Evolutionary conservation across 225 moss, liverwort and hornwort species (phyloP).

Genomic region (Straminergon stramineum): DNA sequence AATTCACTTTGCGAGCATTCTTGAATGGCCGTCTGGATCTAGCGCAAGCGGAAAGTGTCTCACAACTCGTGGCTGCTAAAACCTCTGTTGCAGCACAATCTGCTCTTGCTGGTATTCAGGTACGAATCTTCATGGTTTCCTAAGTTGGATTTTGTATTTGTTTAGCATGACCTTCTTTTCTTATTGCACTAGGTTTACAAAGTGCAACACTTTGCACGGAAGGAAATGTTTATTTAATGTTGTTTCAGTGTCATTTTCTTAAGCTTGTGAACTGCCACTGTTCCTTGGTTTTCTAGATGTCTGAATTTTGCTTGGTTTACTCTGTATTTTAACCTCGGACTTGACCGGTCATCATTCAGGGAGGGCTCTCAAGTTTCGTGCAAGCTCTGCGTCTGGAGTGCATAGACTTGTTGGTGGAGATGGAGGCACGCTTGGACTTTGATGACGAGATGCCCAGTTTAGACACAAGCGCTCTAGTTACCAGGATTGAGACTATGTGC

Average conservation of each 20-base stretch:
- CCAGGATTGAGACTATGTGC: conserved; percentile 51
- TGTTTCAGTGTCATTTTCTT: not conserved
- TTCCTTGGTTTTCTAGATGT: not conserved
- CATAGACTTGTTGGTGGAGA: conserved; percentile 86
- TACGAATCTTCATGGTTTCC: not conserved
- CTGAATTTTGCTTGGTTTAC: not conserved
- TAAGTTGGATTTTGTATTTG: not conserved
- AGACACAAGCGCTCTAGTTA: conserved; percentile 47
- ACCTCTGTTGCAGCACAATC: conserved; percentile 81
- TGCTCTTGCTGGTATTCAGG: conserved; percentile 92
- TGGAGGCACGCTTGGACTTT: conserved; percentile 93
- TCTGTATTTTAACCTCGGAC: not conserved
- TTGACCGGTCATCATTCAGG: conserved; percentile 33
- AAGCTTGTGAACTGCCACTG: not conserved
- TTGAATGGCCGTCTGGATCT: conserved; percentile 94
- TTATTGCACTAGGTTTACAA: not conserved
- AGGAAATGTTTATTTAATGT: not conserved
- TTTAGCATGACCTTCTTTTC: not conserved
- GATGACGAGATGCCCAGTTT: conserved; percentile 92
- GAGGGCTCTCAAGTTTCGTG: conserved; percentile 76
- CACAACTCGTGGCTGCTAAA: conserved; percentile 79
- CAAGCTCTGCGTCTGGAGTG: conserved; percentile 69
- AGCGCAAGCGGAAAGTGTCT: conserved; percentile 87
- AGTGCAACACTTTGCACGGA: not conserved
- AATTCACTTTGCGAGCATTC: conserved; percentile 89